Base-by-base conservation (phyloP, 805 yeast genomes). In the Yamadazyma tumulicola region DNA sequence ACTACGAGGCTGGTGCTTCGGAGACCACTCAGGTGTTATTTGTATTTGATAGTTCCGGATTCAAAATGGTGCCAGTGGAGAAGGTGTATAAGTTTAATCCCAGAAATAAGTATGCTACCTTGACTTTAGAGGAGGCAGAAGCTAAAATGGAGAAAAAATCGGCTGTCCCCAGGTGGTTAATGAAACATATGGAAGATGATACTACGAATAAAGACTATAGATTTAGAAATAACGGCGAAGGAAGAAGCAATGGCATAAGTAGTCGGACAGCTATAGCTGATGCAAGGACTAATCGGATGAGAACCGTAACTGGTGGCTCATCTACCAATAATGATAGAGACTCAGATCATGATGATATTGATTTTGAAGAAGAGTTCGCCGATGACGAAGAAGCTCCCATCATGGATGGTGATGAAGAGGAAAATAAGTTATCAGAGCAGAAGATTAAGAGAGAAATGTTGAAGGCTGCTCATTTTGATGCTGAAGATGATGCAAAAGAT, bases 371-470 rank as follows among this genome's bases (percentile, higher is more conserved):
- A 57, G 97, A 89, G 57, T 93, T 93, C 61, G 97, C 93, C 18
- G 98, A 93, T 59, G 98, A 93, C 57, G 98, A 93, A 64, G 98
- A 91, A 57, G 97, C 97, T 1, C 98, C 98, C 19, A 85, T 93
- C 39, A 78, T 91, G 71, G 97, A 91, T 52, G 96, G 96, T 30
- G 79, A 89, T 42, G 97, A 91, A 53, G 96, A 93, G 52, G 97
- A 93, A 53, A 85, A 86, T 56, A 88, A 84, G 56, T 84, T 87
- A 43, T 84, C 88, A 33, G 96, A 93, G 59, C 76, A 72, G 46
- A 80, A 85, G 49, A 81, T 86, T 55, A 87, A 85, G 57, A 79
- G 74, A 44, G 95, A 86, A 57, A 85, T 85, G 95, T 64, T 82
- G 39, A 75, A 79, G 45, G 95, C 95, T 2, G 81, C 81, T 34